A percentile compares a stretch with the other conserved stretches of the same genome.
These are phyloP conservation scores for Kuraishia hungarica DNA, from an alignment of 805 yeast species.

Conservation along the genomic window DNA sequence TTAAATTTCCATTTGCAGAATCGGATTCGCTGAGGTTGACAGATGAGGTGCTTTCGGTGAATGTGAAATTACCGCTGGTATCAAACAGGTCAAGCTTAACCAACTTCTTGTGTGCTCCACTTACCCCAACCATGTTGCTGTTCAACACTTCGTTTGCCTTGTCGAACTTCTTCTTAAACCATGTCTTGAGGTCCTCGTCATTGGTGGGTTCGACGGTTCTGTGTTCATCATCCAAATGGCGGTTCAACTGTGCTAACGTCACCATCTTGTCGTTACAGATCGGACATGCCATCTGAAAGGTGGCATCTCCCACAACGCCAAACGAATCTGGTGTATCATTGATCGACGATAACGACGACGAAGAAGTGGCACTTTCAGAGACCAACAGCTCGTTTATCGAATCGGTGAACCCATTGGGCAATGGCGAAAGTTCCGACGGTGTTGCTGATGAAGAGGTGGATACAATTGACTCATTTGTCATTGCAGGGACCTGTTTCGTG, in stretches of 20 bases:
- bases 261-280: conserved; percentile 58
- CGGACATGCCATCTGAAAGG: conserved; percentile 40
- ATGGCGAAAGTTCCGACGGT: not conserved
- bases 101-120: conserved; percentile 23
- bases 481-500: not conserved
- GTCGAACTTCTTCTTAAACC: conserved; percentile 33
- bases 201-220: conserved; percentile 19
- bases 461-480: not conserved
- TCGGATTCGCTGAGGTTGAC: not conserved
- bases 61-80: conserved; percentile 12
- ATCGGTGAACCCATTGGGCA: not conserved
- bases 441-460: not conserved
- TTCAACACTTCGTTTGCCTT: conserved; percentile 26
- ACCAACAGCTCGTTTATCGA: not conserved
- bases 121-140: conserved; percentile 3
- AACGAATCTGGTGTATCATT: not conserved
- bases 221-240: conserved; percentile 68
- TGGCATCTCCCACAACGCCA: not conserved
- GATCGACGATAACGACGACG: not conserved
- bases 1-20: not conserved
- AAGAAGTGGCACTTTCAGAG: not conserved
- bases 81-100: conserved; percentile 45
- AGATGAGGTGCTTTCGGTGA: conserved; percentile 8
- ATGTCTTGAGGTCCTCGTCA: conserved; percentile 30
- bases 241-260: conserved; percentile 45